Evolutionary conservation across 2,329 filamentous ascomycete genomes (phyloP), one percentile per base, ranked within the genome.

Genomic region (Tolypocladium guangdongense): DNA sequence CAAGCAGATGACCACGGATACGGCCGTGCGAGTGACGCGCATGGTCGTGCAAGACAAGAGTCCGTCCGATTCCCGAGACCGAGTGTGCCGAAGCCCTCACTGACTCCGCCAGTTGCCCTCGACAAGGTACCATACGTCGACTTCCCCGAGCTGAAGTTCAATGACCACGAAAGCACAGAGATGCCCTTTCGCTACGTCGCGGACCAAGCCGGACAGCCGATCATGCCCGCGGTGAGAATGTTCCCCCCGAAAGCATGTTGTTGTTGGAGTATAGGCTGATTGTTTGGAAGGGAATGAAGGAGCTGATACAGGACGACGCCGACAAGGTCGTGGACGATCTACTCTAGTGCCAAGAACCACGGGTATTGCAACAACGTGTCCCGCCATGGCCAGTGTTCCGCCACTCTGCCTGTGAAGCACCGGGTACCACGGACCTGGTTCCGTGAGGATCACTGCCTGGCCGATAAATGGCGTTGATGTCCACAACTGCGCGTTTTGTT

Each of bases 171-270:
- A 73, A 93, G 88, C 68, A 96, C 91, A 0, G 80, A 96, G 69
- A 97, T 99, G 93, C 93, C 93, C 1, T 99, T 99, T 71, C 88
- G 93, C 60, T 99, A 99, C 66, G 91, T 99, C 50, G 86, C 81
- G 65, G 84, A 80, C 51, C 73, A 81, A 12, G 75, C 88, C 54
- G 90, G 87, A 46, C 77, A 88, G 60, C 89, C 91, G 1, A 84
- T 96, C 55, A 96, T 99, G 90, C 93, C 93, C 24, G 79, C 88
- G 74, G 91, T 96, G 71, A 72, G 78, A 67, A 51, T 32, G 18
- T 20, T 5, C 7, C 7, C 16, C 22, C 24, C 38, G 7, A 10
- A 35, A 6, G 3, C 11, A 22, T 20, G 32, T 41, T 36, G 32
- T 41, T 36, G 12, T 11, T 18, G 33, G 6, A 20, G n/a, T 39